Evolutionary conservation across 1,139 yeast genomes (phyloP), one percentile per base, ranked within the genome.

Genomic region (Diutina siamensis): DNA sequence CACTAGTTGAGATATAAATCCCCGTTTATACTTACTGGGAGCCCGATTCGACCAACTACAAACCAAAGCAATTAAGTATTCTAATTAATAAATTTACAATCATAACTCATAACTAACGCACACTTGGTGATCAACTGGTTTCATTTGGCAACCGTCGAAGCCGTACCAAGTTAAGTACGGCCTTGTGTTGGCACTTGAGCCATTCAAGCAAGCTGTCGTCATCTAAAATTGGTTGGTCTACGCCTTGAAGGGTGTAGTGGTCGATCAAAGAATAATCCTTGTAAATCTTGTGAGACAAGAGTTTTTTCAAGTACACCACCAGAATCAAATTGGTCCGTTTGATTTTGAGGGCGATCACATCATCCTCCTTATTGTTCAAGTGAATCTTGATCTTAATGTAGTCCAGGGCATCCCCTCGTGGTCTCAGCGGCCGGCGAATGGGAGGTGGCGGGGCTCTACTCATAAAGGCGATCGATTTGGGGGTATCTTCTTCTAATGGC

Each of bases 251-350:
- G 28, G 51, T 54, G 49, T 64, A 66, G 49, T 65, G 71, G 48
- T 57, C 54, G 21, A 56, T 57, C 48, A 65, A 57, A 44, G 57
- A 59, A 48, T 53, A 55, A 49, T 66, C 70, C 48, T 61, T 63
- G 51, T 64, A 65, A 41, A 67, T 62, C 50, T 66, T 66, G 52
- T 52, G 57, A 40, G 66, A 61, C 18, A 66, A 49, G 44, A 62
- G 49, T 49, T 58, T 60, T 50, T 66, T 65, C 49, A 66, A 56
- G 51, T 64, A 60, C 5, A 52, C 55, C 18, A 65, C 53, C 10
- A 66, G 57, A n/a, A 56, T 54, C 25, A 67, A 50, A 45, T 61
- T 57, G 12, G 59, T 50, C 31, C 57, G 55, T 42, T 58, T 58
- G 27, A 65, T 57, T 46, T 59, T 60, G 32, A 65, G 50, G 2